Percentiles rank a stretch among this genome's conserved stretches.
These are phyloP conservation scores for Gossypium rotundifolium DNA, from an alignment of 345 rosid species.

Conservation along the genomic window DNA sequence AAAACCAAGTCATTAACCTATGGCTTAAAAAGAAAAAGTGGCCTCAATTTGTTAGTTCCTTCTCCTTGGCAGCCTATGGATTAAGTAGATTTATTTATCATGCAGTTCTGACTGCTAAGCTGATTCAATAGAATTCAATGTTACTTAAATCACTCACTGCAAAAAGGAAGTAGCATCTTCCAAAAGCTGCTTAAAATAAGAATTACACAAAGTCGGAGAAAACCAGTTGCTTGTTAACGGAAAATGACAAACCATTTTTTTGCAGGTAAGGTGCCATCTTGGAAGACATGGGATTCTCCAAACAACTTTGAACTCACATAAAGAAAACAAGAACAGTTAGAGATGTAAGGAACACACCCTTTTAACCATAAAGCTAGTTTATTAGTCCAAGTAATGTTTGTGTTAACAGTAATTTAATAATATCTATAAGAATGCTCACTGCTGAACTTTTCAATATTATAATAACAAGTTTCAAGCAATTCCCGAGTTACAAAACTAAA, in stretches of 20 bases:
- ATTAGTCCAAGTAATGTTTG: too few species aligned
- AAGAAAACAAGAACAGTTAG: too few species aligned
- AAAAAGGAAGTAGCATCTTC: slow-evolving; percentile 65
- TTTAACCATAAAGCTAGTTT: too few species aligned
- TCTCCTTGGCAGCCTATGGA: too few species aligned
- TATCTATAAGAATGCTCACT: neutral
- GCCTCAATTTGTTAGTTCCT: slow-evolving; percentile 44
- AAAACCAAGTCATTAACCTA: neutral
- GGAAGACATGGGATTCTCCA: neutral
- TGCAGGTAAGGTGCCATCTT: neutral
- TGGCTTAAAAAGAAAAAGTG: neutral
- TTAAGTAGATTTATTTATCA: neutral
- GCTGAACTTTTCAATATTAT: neutral
- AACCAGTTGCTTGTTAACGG: neutral
- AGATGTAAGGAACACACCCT: too few species aligned
- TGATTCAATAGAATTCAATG: neutral
- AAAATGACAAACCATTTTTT: neutral
- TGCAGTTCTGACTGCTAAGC: neutral
- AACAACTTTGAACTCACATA: too few species aligned
- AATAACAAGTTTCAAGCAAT: neutral
- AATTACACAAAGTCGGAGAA: neutral
- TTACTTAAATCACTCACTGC: slow-evolving; percentile 46
- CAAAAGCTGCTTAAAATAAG: slow-evolving; percentile 44
- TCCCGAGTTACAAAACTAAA: neutral
- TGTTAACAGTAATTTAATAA: too few species aligned